A percentile compares a stretch with the other conserved stretches of the same genome.
Evolutionary conservation across 495 filamentous ascomycete genomes (phyloP).

Genomic region (Tuber brumale): DNA sequence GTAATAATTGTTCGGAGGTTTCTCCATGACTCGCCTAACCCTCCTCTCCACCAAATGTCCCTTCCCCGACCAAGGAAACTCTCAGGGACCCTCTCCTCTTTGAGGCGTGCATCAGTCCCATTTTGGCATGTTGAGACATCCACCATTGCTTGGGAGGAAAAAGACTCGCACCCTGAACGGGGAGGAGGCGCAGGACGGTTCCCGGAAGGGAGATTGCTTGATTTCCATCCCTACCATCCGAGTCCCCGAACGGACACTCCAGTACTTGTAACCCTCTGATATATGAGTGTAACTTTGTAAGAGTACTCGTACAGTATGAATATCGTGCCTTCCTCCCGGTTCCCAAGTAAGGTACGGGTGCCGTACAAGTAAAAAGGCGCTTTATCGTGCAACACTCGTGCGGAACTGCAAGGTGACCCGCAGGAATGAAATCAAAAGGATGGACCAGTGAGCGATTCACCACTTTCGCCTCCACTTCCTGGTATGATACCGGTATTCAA

Average conservation of each 20-base stretch:
- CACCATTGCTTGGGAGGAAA: neutral
- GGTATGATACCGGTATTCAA: neutral
- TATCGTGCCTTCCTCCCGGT: neutral
- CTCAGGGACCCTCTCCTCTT: neutral
- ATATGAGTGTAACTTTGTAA: neutral
- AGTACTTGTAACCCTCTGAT: neutral
- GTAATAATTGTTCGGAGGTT: neutral
- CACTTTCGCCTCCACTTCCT: neutral
- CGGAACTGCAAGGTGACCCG: neutral
- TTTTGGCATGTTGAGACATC: neutral
- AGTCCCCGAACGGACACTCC: neutral
- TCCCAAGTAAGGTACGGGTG: neutral
- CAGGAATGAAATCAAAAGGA: neutral
- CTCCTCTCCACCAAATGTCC: neutral
- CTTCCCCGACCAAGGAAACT: neutral
- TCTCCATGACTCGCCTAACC: constrained; percentile 1
- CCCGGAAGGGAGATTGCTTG: neutral
- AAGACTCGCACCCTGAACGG: neutral
- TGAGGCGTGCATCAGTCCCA: neutral
- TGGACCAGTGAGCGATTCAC: neutral
- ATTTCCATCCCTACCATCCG: neutral
- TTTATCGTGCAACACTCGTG: neutral
- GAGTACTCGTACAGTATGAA: neutral
- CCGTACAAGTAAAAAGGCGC: neutral
- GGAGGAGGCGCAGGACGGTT: neutral